Evolutionary conservation across 805 yeast genomes (phyloP).

Genomic region (Pichia cabralensis): DNA sequence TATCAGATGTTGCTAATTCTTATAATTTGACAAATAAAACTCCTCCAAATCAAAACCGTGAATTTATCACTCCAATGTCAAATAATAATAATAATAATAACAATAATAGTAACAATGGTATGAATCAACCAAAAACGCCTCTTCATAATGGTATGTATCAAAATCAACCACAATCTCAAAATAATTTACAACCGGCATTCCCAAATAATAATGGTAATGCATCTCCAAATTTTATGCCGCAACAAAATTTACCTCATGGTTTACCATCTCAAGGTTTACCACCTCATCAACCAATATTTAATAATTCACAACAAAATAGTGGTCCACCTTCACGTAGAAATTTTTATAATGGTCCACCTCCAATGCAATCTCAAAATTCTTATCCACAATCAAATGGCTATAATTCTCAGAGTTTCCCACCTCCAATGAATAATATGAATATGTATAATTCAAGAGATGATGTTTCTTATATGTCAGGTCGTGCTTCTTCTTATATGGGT

Average conservation of each 20-base stretch:
- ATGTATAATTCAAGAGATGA: conserved; percentile 14
- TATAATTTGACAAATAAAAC: conserved; percentile 22
- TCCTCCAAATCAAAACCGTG: conserved; percentile 12
- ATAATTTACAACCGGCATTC: conserved; percentile 13
- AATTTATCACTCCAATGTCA: background rate
- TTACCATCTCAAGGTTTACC: conserved; percentile 28
- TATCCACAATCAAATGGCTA: conserved; percentile 1
- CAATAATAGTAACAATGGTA: conserved; percentile 7
- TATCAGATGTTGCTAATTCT: conserved; percentile 24
- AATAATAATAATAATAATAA: background rate
- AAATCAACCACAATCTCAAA: conserved; percentile 1
- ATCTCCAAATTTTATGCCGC: conserved; percentile 22
- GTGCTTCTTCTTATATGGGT: conserved; percentile 2
- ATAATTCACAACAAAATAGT: conserved; percentile 10
- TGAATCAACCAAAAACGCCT: conserved; percentile 14
- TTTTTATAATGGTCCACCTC: background rate
- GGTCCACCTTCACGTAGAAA: conserved; percentile 5
- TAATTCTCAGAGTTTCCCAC: conserved; percentile 11
- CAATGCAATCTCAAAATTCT: background rate
- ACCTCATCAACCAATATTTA: conserved; percentile 21
- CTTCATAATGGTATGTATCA: conserved; percentile 11
- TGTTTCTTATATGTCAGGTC: conserved; percentile 15
- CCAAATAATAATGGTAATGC: conserved; percentile 15
- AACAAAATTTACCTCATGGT: conserved; percentile 25
- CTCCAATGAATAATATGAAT: conserved; percentile 5